Evolutionary conservation across 495 filamentous ascomycete species (phyloP).

Genomic region (Xylaria bambusicola): DNA sequence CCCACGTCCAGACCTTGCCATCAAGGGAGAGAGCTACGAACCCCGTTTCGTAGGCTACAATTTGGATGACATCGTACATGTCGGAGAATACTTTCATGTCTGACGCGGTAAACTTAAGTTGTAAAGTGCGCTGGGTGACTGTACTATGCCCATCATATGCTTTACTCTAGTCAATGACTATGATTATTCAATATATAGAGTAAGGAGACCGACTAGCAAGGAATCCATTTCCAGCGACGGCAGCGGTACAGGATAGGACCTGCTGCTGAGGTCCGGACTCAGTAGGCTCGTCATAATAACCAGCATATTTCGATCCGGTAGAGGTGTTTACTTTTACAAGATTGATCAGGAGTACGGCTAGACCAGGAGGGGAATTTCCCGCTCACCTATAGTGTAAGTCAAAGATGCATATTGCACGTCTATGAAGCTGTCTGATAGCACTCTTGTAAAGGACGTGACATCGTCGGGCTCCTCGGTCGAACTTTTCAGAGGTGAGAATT

Average conservation of each 20-base stretch:
- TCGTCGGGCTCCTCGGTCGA: conserved; percentile 39
- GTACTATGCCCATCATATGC: conserved; percentile 27
- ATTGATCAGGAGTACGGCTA: background rate
- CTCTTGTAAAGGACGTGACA: conserved; percentile 37
- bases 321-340: conserved; percentile 27
- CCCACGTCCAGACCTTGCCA: conserved; percentile 61
- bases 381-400: conserved; percentile 46
- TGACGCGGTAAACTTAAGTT: conserved; percentile 9
- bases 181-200: background rate
- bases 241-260: conserved; percentile 24
- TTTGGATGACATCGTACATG: conserved; percentile 37
- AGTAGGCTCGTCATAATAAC: conserved; percentile 20
- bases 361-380: background rate
- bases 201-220: conserved; percentile 27
- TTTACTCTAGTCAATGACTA: conserved; percentile 14
- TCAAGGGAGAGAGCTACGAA: conserved; percentile 53
- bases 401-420: conserved; percentile 26
- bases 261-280: conserved; percentile 18
- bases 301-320: conserved; percentile 28
- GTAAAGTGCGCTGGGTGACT: conserved; percentile 31
- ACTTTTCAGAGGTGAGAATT: conserved; percentile 27
- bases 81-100: conserved; percentile 21
- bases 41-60: conserved; percentile 52
- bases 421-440: conserved; percentile 39
- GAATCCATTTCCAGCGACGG: conserved; percentile 37